Evolutionary conservation across 73 alveolate species (phyloP).

Genomic region (Blepharisma stoltei): DNA sequence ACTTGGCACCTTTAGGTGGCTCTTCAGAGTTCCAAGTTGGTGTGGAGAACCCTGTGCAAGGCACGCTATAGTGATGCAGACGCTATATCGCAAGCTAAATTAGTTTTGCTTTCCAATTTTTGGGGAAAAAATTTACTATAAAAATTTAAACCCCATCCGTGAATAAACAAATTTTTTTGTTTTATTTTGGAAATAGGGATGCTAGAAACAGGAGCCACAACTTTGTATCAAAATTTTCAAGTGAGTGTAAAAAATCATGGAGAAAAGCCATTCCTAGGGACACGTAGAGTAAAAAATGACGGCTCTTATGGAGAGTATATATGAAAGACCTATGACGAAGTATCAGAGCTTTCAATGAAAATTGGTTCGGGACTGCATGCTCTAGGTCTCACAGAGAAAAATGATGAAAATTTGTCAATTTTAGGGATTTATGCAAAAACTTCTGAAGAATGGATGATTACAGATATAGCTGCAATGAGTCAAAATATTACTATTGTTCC

Average conservation of each 20-base stretch:
- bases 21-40: too few relatives aligned
- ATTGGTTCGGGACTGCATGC: slow-evolving; percentile 48
- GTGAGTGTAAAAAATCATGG: background rate
- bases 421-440: slow-evolving; percentile 70
- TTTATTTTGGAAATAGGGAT: too few relatives aligned
- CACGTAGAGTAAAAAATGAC: background rate
- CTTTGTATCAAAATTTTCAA: background rate
- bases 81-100: too few relatives aligned
- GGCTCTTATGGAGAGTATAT: slow-evolving; percentile 44
- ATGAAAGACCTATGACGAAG: slow-evolving; percentile 65
- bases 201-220: background rate
- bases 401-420: slow-evolving; percentile 49
- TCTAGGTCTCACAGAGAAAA: slow-evolving; percentile 37
- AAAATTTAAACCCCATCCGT: too few relatives aligned
- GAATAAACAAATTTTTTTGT: too few relatives aligned
- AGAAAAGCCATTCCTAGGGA: background rate
- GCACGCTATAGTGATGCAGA: too few relatives aligned
- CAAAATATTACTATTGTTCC: slow-evolving; percentile 58
- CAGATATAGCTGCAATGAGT: slow-evolving; percentile 61
- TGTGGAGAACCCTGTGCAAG: too few relatives aligned
- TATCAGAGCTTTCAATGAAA: slow-evolving; percentile 34
- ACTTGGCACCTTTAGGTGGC: too few relatives aligned
- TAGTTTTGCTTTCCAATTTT: too few relatives aligned
- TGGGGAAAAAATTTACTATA: too few relatives aligned
- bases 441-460: slow-evolving; percentile 83